A percentile compares a stretch with the other conserved stretches of the same genome.
These are phyloP conservation scores for Aurantiochytrium sp. DNA, from an alignment of 108 stramenopile species.

Conservation along the genomic window DNA sequence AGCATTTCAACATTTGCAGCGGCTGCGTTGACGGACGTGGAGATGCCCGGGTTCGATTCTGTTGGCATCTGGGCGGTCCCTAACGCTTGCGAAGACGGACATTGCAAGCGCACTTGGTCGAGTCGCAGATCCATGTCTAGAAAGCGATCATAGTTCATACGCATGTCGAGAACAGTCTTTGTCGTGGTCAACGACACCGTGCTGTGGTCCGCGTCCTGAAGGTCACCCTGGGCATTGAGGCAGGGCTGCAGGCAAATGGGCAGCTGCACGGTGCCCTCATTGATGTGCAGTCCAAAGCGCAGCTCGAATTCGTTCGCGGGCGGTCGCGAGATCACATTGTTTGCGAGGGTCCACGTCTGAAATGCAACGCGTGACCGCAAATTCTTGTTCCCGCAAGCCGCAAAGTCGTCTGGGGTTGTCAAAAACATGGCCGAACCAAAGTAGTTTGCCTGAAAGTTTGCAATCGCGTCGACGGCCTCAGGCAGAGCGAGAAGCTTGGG, in stretches of 20 bases:
- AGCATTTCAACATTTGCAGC: neutral
- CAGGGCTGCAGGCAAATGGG: neutral
- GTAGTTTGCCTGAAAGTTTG: neutral
- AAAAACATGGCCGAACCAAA: neutral
- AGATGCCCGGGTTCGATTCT: neutral
- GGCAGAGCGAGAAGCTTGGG: neutral
- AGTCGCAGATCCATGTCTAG: neutral
- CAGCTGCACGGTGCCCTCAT: neutral
- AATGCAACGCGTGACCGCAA: neutral
- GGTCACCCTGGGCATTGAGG: neutral
- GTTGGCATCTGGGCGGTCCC: neutral
- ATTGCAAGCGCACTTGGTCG: neutral
- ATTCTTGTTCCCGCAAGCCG: neutral
- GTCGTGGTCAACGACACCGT: neutral
- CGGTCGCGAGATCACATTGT: neutral
- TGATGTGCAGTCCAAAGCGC: neutral
- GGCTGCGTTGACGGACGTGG: neutral
- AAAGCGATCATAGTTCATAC: neutral
- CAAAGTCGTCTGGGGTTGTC: neutral
- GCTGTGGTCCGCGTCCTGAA: neutral
- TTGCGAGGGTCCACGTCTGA: neutral
- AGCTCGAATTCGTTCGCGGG: conserved; percentile 1
- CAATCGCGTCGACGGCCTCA: neutral
- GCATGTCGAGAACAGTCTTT: neutral
- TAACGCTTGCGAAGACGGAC: neutral